Percentiles rank a stretch among this genome's conserved stretches.
These are phyloP conservation scores for Zangia roseola DNA, from an alignment of 768 basidiomycete genomes.

Conservation along the genomic window DNA sequence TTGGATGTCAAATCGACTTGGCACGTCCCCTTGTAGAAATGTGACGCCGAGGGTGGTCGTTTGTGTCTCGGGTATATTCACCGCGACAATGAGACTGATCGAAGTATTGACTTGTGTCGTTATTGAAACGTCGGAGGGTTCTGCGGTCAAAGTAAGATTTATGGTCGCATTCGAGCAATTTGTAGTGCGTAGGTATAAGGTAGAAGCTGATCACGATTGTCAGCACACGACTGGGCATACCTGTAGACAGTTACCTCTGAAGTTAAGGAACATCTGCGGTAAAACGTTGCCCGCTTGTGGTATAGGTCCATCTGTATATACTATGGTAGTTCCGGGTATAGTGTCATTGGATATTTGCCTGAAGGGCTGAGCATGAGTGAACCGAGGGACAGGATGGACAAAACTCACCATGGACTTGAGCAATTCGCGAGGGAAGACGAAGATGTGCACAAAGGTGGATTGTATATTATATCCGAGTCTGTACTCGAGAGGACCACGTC, in stretches of 20 bases:
- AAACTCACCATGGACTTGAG: conserved; percentile 27
- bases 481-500: conserved; percentile 23
- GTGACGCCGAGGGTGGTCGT: conserved; percentile 45
- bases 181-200: conserved; percentile 44
- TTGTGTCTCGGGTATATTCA: conserved; percentile 40
- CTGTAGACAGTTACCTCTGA: conserved; percentile 41
- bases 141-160: conserved; percentile 48
- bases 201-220: conserved; percentile 35
- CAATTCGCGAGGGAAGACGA: conserved; percentile 14
- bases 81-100: conserved; percentile 36
- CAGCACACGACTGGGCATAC: background rate
- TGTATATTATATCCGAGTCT: conserved; percentile 27
- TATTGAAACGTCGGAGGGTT: conserved; percentile 35
- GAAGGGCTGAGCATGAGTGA: background rate
- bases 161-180: conserved; percentile 48
- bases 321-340: conserved; percentile 10
- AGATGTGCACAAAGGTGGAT: conserved; percentile 22
- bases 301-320: conserved; percentile 45
- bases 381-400: too few relatives aligned
- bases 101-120: conserved; percentile 42
- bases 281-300: conserved; percentile 41
- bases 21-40: conserved; percentile 28
- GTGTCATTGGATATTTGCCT: conserved; percentile 25
- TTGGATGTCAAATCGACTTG: conserved; percentile 39
- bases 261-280: conserved; percentile 57